Base-by-base conservation (phyloP, 2,329 filamentous ascomycete species). In the Elsinoe batatas region DNA sequence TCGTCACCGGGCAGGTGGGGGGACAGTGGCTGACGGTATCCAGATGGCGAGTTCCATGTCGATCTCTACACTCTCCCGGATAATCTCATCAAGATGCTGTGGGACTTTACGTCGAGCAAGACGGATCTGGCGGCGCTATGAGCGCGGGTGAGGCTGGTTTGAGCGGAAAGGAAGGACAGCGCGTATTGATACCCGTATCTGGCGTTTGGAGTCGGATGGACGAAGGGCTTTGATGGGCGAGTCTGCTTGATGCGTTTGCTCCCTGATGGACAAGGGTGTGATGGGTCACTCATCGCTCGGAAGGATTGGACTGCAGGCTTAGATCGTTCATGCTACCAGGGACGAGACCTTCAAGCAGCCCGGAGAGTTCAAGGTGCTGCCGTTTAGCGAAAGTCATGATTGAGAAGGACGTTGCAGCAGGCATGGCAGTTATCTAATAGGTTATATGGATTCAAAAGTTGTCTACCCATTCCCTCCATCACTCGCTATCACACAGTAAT, bases 11-110 rank as follows among this genome's bases (percentile, higher is more conserved):
- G n/a, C 35, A 58, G 55, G 53, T 26, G 30, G 54, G 30, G 18
- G 17, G 40, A 71, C 65, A 68, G 62, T 64, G 59, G 54, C 67
- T 65, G 62, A 71, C 64, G 67, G 71, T 56, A 43, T 32, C 50
- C 65, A 88, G 90, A 91, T 67, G 93, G 93, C 66, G 93, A 98
- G 74, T 98, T 98, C 75, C 93, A 95, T 59, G 91, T 98, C 63
- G 93, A 98, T 67, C 79, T 98, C 57, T 97, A 95, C 74, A 97
- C 93, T n/a, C 82, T 98, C 61, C 91, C 93, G 1, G 93, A 97
- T 62, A 74, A 76, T 26, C 79, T 97, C 36, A 86, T 93, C 68
- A 94, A 93, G 72, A 90, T 89, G 82, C 83, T 98, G 58, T 97
- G 91, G 91, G 91, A 96, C 59, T 94, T 93, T 68, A 81, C 81